Evolutionary conservation across 2,329 filamentous ascomycete species (phyloP), one percentile per base, ranked within the genome.

Genomic region (Cladophialophora chaetospira): DNA sequence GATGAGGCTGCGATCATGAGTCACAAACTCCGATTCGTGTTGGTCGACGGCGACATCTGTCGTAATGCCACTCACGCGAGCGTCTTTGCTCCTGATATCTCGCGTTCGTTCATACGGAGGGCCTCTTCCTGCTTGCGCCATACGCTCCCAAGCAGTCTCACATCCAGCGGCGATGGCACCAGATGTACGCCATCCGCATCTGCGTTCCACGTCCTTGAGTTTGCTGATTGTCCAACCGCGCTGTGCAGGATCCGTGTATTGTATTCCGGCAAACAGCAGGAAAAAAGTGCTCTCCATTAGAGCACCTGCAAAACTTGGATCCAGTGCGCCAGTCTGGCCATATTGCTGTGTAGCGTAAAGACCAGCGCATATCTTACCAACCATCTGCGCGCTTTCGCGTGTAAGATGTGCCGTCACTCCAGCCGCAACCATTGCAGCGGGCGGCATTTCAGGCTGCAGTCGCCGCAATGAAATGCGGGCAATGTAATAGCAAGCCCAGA

Each of bases 401-500:
- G 93, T 97, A 47, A 88, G 82, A 11, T 77, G 77, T 0, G 91
- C 90, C 8, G 88, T 85, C 62, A 95, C 80, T 5, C 87, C 88
- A 0, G 91, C 91, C 2, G 94, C 91, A 66, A 91, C 83, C 84
- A 96, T 91, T 31, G 91, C 88, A 6, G 92, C 86, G 0, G 93
- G 91, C 0, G 92, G 93, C 91, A 97, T 97, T 21, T 83, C 83
- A 0, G 94, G 94, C 65, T 97, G 92, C 1, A 86, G 81, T 29
- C 94, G 83, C 57, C 93, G 79, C n/a, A 94, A 81, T 52, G 92
- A 81, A 55, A 97, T 93, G 44, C 91, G 80, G 0, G 87, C 87
- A 79, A 93, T 89, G 72, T 96, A 88, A 70, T 89, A 92, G 63
- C 92, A 88, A 68, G 89, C 85, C 90, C 91, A 96, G 19, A 97